phyloP scores from a whole-genome alignment of 148 eudicot species.

The Cornus controversa region DNA sequence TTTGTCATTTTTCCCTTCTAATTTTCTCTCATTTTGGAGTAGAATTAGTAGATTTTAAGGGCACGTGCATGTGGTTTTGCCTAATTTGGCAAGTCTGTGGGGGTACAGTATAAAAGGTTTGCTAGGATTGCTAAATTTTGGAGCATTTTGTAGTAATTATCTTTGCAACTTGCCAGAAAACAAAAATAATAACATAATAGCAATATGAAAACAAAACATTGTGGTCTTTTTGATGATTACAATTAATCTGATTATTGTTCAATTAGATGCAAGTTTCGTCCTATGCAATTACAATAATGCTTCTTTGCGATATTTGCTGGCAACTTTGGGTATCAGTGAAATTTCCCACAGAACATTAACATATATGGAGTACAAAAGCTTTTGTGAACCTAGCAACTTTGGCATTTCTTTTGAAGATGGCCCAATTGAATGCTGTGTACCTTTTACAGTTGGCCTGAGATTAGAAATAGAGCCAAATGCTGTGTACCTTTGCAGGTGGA shows the following conservation, averaged over 20 bases:
- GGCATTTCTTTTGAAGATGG: neutral
- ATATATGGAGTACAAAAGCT: neutral
- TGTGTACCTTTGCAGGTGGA: neutral
- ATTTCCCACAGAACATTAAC: neutral
- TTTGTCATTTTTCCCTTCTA: neutral
- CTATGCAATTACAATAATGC: neutral
- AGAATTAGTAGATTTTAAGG: neutral
- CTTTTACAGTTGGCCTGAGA: neutral
- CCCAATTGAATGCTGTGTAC: neutral
- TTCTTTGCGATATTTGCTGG: neutral
- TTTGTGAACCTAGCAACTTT: neutral
- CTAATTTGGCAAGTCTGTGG: neutral
- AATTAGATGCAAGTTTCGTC: neutral
- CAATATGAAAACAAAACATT: no score
- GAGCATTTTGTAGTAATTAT: neutral
- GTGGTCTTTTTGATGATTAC: neutral
- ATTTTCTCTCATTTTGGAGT: neutral
- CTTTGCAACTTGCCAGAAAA: neutral
- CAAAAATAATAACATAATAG: no score
- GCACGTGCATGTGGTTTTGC: neutral
- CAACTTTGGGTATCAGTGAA: neutral
- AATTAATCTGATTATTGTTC: neutral
- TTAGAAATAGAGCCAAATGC: neutral
- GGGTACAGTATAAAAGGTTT: neutral
- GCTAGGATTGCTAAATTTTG: neutral